phyloP scores from a whole-genome alignment of 345 rosid genomes.

The Pistacia integerrima region DNA sequence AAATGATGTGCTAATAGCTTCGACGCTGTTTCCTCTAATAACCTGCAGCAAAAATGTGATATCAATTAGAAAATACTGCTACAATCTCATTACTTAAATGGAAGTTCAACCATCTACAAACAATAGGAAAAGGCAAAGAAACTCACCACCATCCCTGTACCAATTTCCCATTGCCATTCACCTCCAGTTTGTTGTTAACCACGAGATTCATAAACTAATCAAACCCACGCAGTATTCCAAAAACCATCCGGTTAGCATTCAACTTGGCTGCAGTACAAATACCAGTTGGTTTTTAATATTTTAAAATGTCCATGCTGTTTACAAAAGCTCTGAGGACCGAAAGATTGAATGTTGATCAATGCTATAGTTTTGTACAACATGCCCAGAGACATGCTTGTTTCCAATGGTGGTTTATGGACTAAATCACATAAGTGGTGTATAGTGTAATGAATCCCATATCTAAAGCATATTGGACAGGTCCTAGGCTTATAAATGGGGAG shows the following conservation, averaged over 20 bases:
- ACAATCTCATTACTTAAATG: neutral
- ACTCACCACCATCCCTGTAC: conserved; percentile 87
- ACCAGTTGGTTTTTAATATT: neutral
- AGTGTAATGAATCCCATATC: no score
- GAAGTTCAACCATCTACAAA: neutral
- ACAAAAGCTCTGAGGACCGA: neutral
- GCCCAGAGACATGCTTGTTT: neutral
- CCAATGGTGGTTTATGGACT: neutral
- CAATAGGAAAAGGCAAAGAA: neutral
- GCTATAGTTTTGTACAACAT: no score
- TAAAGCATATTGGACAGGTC: neutral
- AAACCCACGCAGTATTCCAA: conserved; percentile 82
- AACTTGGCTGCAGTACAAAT: conserved; percentile 30
- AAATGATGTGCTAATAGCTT: neutral
- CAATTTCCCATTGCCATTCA: conserved; percentile 54
- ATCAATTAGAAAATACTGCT: neutral
- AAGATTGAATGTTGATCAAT: neutral
- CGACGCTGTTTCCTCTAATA: conserved; percentile 57
- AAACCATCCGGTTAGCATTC: conserved; percentile 45
- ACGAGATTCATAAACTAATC: conserved; percentile 87
- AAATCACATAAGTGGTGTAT: neutral
- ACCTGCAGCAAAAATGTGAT: conserved; percentile 43
- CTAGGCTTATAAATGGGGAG: no score
- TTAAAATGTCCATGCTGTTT: neutral
- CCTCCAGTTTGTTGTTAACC: conserved; percentile 64